A percentile compares a stretch with the other conserved stretches of the same genome.
Evolutionary conservation across 2,329 filamentous ascomycete genomes (phyloP).

Genomic region (Phaeosphaeria sp.): DNA sequence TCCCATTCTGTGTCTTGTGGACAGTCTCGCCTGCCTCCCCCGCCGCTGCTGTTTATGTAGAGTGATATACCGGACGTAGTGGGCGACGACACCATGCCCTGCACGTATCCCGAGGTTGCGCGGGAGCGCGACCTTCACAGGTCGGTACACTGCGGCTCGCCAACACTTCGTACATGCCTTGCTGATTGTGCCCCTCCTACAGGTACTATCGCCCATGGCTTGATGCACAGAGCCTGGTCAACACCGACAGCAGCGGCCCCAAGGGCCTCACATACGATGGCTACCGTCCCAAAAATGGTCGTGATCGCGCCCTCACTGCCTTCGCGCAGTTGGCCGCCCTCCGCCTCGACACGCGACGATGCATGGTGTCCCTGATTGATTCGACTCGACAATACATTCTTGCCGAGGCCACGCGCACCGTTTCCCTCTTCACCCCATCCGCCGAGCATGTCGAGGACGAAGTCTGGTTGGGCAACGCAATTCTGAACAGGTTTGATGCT

Average conservation of each 20-base stretch:
- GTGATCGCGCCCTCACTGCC: slow-evolving; percentile 41
- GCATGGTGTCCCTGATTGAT: slow-evolving; percentile 48
- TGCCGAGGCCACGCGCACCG: slow-evolving; percentile 46
- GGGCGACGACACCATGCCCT: slow-evolving; percentile 16
- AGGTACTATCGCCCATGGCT: slow-evolving; percentile 47
- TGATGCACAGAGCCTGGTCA: slow-evolving; percentile 41
- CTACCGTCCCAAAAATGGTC: slow-evolving; percentile 26
- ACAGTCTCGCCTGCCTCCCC: not conserved
- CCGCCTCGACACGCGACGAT: slow-evolving; percentile 39
- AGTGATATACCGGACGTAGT: not conserved
- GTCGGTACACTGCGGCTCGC: slow-evolving; percentile 13
- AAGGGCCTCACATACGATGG: slow-evolving; percentile 35
- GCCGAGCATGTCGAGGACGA: slow-evolving; percentile 29
- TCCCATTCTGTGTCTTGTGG: not conserved
- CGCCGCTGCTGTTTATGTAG: not conserved
- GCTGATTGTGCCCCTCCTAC: slow-evolving; percentile 3
- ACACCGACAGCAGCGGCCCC: slow-evolving; percentile 28
- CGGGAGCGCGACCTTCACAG: slow-evolving; percentile 40
- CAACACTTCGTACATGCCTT: not conserved
- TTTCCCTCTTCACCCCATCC: slow-evolving; percentile 39
- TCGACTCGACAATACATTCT: slow-evolving; percentile 47
- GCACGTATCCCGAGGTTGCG: slow-evolving; percentile 26
- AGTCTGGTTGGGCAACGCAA: slow-evolving; percentile 40
- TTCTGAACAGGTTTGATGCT: slow-evolving; percentile 36
- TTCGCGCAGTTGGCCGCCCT: slow-evolving; percentile 46